Evolutionary conservation across 2,329 filamentous ascomycete species (phyloP).

Genomic region (Nannizziopsis barbatae): DNA sequence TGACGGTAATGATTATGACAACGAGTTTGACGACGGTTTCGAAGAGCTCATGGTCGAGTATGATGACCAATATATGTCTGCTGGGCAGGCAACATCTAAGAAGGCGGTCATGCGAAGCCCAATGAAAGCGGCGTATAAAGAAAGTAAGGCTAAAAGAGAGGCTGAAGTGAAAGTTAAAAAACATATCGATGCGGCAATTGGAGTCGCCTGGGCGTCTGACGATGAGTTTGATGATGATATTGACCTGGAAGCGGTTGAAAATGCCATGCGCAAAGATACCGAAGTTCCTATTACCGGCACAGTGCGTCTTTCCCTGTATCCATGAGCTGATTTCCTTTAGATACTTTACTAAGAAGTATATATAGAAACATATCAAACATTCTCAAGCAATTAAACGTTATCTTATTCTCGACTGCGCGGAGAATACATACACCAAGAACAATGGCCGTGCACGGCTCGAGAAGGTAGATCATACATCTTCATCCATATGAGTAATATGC

Average conservation of each 20-base stretch:
- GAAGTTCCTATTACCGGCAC: slow-evolving; percentile 56
- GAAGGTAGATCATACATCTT: slow-evolving; percentile 48
- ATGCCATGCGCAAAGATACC: slow-evolving; percentile 46
- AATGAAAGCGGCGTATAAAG: background rate
- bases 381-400: slow-evolving; percentile 73
- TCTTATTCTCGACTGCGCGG: slow-evolving; percentile 61
- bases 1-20: background rate
- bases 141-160: slow-evolving; percentile 2
- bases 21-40: slow-evolving; percentile 53
- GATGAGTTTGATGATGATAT: slow-evolving; percentile 64
- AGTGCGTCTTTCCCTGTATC: slow-evolving; percentile 37
- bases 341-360: slow-evolving; percentile 49
- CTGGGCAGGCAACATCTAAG: slow-evolving; percentile 1
- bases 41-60: slow-evolving; percentile 48
- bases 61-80: slow-evolving; percentile 28
- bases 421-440: slow-evolving; percentile 55
- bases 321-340: slow-evolving; percentile 8
- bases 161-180: slow-evolving; percentile 19
- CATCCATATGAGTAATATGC: slow-evolving; percentile 16
- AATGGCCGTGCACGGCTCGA: slow-evolving; percentile 52
- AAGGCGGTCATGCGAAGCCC: background rate
- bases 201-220: slow-evolving; percentile 44
- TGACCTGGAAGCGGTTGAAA: slow-evolving; percentile 55
- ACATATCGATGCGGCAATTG: slow-evolving; percentile 30
- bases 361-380: slow-evolving; percentile 50